Evolutionary conservation across 352 stramenopile genomes (phyloP).

Genomic region (Phytophthora pini): DNA sequence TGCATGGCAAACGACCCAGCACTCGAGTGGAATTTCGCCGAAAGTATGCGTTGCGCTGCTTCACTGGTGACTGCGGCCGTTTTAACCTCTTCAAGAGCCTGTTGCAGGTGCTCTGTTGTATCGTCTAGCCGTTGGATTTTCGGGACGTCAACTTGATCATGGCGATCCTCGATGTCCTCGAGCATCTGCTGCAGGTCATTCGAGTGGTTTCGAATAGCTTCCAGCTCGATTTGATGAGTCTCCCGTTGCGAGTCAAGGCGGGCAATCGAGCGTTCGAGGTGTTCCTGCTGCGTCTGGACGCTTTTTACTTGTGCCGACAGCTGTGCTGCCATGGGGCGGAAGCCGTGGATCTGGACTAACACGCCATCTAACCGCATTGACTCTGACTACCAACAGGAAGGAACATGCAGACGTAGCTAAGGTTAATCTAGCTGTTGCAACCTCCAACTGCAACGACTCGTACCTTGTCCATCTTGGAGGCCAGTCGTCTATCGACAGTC

Average conservation of each 20-base stretch:
- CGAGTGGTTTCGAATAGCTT: conserved; percentile 21
- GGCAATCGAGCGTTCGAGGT: conserved; percentile 12
- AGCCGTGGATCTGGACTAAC: conserved; percentile 62
- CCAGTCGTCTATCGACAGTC: conserved; percentile 48
- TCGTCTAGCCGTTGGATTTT: conserved; percentile 24
- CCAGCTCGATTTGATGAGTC: conserved; percentile 12
- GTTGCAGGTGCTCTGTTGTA: conserved; percentile 26
- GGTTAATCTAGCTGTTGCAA: conserved; percentile 11
- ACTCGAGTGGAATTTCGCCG: conserved; percentile 45
- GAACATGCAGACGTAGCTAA: not conserved
- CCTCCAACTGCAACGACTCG: conserved; percentile 3
- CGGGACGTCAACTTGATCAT: conserved; percentile 18
- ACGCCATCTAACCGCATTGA: conserved; percentile 50
- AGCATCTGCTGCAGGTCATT: conserved; percentile 27
- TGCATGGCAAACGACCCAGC: conserved; percentile 26
- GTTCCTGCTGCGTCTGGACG: conserved; percentile 20
- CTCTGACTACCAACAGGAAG: conserved; percentile 47
- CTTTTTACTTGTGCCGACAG: conserved; percentile 34
- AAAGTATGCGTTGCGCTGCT: conserved; percentile 36
- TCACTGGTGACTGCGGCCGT: conserved; percentile 32
- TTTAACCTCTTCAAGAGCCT: conserved; percentile 19
- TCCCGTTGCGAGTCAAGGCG: conserved; percentile 9
- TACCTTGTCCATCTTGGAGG: conserved; percentile 76
- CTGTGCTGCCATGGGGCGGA: conserved; percentile 46
- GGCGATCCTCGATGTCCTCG: conserved; percentile 16